A percentile compares a stretch with the other conserved stretches of the same genome.
Conservation (phyloP, 225 moss, liverwort and hornwort genomes). For the Sphagnum tenellum region DNA sequence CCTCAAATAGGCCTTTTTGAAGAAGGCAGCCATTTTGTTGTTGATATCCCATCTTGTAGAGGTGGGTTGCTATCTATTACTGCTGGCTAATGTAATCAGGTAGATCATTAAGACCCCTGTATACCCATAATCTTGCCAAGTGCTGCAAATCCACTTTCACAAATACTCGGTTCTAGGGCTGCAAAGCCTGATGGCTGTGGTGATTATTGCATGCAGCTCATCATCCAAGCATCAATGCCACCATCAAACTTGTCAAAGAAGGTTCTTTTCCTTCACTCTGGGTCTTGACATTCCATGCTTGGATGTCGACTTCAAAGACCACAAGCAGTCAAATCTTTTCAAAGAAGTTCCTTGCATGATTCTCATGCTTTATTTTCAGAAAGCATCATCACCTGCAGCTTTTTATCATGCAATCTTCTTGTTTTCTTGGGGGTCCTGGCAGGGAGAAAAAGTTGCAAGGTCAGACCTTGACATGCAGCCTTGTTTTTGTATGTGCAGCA, state of each 20-base stretch:
- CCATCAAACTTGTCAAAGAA: slow-evolving; percentile 80
- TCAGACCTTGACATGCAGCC: too few species aligned
- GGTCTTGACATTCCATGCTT: too few species aligned
- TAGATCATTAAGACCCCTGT: neutral
- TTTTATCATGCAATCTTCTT: too few species aligned
- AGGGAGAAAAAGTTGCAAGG: too few species aligned
- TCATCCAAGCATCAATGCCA: slow-evolving; percentile 89
- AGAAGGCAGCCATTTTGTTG: slow-evolving; percentile 76
- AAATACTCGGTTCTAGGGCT: too few species aligned
- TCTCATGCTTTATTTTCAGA: neutral
- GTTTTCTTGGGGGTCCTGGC: too few species aligned
- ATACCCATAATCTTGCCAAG: neutral
- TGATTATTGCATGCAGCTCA: slow-evolving; percentile 47
- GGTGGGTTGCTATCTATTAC: slow-evolving; percentile 20
- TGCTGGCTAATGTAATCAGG: neutral
- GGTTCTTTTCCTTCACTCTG: slow-evolving; percentile 15
- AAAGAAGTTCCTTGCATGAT: neutral
- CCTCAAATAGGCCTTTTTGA: slow-evolving; percentile 87
- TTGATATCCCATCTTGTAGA: slow-evolving; percentile 81
- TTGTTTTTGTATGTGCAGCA: slow-evolving; percentile 26
- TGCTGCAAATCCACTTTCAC: neutral
- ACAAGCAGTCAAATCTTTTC: neutral
- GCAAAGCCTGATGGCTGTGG: neutral
- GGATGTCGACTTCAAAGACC: neutral
- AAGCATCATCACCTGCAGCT: neutral